Evolutionary conservation across 208 protist genomes (phyloP).

Genomic region (Leishmania guyanensis): DNA sequence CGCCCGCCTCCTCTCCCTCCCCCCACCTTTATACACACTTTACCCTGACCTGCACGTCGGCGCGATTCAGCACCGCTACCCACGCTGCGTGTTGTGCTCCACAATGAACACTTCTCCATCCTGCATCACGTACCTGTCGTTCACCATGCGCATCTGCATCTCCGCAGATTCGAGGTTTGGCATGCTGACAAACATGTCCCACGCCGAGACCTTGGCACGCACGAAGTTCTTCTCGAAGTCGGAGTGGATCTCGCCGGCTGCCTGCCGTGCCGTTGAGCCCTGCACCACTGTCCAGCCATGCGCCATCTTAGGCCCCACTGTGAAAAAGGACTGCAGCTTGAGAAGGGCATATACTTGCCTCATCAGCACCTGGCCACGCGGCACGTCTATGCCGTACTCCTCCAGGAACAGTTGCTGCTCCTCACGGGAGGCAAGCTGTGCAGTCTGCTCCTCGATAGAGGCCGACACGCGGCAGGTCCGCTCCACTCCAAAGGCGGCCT

Average conservation of each 20-base stretch:
- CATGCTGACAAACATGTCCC: conserved; percentile 54
- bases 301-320: conserved; percentile 84
- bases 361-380: conserved; percentile 74
- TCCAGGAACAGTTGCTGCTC: conserved; percentile 76
- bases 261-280: conserved; percentile 62
- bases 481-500: conserved; percentile 56
- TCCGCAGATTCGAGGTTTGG: conserved; percentile 77
- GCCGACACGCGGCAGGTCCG: conserved; percentile 72
- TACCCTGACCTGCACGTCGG: background rate
- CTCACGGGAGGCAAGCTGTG: conserved; percentile 61
- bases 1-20: background rate
- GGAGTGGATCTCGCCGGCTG: conserved; percentile 83
- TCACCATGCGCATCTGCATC: conserved; percentile 72
- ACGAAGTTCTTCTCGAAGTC: conserved; percentile 84
- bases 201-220: conserved; percentile 69
- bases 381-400: conserved; percentile 76
- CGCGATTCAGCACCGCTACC: background rate
- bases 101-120: conserved; percentile 89
- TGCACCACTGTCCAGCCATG: conserved; percentile 64
- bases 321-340: conserved; percentile 86
- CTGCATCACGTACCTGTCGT: conserved; percentile 67
- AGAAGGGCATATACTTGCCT: conserved; percentile 60
- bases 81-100: conserved; percentile 56
- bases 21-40: background rate
- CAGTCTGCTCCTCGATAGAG: conserved; percentile 82